These are phyloP conservation scores for Fusarium tanahbumbuense DNA, from an alignment of 2,329 filamentous ascomycete species.

Conservation along the genomic window DNA sequence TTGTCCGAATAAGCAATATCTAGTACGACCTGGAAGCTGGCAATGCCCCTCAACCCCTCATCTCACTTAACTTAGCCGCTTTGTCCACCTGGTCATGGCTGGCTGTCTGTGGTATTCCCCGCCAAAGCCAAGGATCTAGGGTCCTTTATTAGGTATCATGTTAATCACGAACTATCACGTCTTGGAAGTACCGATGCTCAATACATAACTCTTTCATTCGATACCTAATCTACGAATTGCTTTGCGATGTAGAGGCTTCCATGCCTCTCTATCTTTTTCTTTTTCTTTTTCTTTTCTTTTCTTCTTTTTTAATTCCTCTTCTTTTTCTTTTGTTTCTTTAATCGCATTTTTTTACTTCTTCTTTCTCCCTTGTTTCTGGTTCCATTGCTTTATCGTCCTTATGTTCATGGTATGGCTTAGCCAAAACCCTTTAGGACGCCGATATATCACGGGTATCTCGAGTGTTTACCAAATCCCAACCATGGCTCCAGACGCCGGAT, in stretches of 20 bases:
- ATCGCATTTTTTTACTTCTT: slow-evolving; percentile 12
- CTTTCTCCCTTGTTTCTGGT: slow-evolving; percentile 27
- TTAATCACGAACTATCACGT: not conserved
- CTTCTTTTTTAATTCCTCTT: slow-evolving; percentile 6
- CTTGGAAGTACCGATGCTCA: not conserved
- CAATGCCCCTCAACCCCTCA: slow-evolving; percentile 23
- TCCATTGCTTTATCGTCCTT: slow-evolving; percentile 23
- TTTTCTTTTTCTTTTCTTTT: slow-evolving; percentile 24
- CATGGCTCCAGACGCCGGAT: slow-evolving; percentile 35
- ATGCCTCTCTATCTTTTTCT: slow-evolving; percentile 22
- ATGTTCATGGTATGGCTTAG: slow-evolving; percentile 18
- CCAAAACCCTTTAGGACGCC: slow-evolving; percentile 21
- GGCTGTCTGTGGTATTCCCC: not conserved
- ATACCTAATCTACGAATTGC: slow-evolving; percentile 21
- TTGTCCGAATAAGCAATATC: slow-evolving; percentile 2
- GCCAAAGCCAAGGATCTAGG: slow-evolving; percentile 7
- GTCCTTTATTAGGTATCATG: not conserved
- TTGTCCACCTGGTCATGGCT: not conserved
- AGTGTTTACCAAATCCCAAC: slow-evolving; percentile 34
- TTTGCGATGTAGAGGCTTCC: slow-evolving; percentile 12
- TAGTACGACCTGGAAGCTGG: slow-evolving; percentile 5
- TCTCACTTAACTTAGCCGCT: slow-evolving; percentile 3
- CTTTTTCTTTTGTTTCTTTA: slow-evolving; percentile 24
- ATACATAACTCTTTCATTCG: slow-evolving; percentile 37
- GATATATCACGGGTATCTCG: slow-evolving; percentile 40